Evolutionary conservation across 1,284 basidiomycete genomes (phyloP), one percentile per base, ranked within the genome.

Genomic region (Cutaneotrichosporon sp.): DNA sequence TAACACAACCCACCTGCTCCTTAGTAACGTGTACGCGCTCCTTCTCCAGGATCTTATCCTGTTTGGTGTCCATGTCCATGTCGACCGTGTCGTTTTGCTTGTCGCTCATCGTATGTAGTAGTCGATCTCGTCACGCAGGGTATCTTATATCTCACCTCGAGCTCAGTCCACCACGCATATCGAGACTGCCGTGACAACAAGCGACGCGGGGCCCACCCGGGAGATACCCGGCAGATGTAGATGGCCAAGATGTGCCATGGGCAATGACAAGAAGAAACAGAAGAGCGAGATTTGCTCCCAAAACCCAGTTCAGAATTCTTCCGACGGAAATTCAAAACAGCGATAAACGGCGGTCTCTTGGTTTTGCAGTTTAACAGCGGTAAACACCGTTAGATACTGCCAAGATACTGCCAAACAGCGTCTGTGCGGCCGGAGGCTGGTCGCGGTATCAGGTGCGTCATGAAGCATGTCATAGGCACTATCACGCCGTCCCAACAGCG

Each of bases 11-110:
- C 57, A 72, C 71, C 61, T 74, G 71, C 56, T 71, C 73, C 49
- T 72, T 65, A 0, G 73, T 74, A 11, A 74, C 58, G 14, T 63
- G 61, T 16, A 74, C 46, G 51, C 70, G 65, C 65, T 74, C 69
- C 31, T 59, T 14, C 14, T 21, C n/a, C 56, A 68, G 69, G 57
- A 70, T 6, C 10, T 31, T 13, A 8, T 8, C 50, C 7, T 31
- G 38, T 14, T 40, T 11, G 10, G 9, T 40, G 38, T 40, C 38
- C 13, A 31, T 3, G 14, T 11, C 26, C 26, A 26, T 6, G 49
- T 53, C 32, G 30, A 34, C 4, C 30, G 2, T 9, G 52, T 32
- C 14, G 31, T 34, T 10, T 31, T 16, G 4, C 32, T 21, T 8
- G 52, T 38, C 14, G 26, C 30, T 31, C 50, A 52, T 52, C 26